A percentile compares a stretch with the other conserved stretches of the same genome.
Conservation (phyloP, 768 basidiomycete genomes). For the Tylopilus rubrobrunneus region DNA sequence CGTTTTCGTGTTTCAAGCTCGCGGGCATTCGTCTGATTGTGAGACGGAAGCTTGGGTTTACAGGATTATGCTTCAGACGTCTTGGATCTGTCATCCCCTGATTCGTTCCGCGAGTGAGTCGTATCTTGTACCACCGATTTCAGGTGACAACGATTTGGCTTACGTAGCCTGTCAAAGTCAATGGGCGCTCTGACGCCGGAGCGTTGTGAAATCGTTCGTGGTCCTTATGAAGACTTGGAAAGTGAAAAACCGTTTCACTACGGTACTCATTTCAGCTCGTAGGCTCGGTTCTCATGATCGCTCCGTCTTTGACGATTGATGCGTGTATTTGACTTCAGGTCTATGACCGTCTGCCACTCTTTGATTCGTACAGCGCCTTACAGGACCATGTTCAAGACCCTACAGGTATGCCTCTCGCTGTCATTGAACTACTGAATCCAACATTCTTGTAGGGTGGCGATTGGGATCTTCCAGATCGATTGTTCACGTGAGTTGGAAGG, state of each 20-base stretch:
- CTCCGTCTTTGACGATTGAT: constrained; percentile 1
- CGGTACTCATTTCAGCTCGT: constrained; percentile 90
- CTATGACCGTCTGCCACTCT: constrained; percentile 96
- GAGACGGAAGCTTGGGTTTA: constrained; percentile 77
- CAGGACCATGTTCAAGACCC: constrained; percentile 91
- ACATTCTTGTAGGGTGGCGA: constrained; percentile 67
- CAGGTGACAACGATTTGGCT: background rate
- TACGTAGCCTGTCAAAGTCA: constrained; percentile 68
- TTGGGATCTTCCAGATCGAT: constrained; percentile 88
- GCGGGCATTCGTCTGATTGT: background rate
- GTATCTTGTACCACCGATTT: background rate
- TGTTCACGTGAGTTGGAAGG: constrained; percentile 57
- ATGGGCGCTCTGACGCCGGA: constrained; percentile 86
- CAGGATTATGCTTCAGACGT: constrained; percentile 74
- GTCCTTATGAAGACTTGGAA: constrained; percentile 68
- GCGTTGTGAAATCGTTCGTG: constrained; percentile 70
- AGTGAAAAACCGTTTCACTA: constrained; percentile 91
- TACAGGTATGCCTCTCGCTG: constrained; percentile 46
- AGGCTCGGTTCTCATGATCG: background rate
- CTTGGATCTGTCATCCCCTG: constrained; percentile 57
- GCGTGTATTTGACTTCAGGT: constrained; percentile 28
- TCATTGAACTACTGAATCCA: background rate
- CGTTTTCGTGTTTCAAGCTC: constrained; percentile 20
- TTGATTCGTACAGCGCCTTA: constrained; percentile 86
- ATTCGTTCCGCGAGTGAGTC: constrained; percentile 71